A percentile compares a stretch with the other conserved stretches of the same genome.
These are phyloP conservation scores for Mycosphaerella sp. DNA, from an alignment of 2,329 filamentous ascomycete species.

Conservation along the genomic window DNA sequence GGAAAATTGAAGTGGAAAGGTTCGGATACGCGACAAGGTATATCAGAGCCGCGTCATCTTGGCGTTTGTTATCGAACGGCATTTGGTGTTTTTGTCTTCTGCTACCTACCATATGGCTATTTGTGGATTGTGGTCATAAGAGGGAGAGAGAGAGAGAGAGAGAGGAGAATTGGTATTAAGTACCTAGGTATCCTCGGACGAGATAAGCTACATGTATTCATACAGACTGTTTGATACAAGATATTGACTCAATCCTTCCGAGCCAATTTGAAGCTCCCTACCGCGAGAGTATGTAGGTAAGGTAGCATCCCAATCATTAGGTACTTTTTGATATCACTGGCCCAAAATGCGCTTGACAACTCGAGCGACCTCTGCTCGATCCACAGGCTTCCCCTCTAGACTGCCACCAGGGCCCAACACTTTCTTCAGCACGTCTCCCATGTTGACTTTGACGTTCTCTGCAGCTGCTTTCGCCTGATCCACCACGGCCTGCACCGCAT, in stretches of 20 bases:
- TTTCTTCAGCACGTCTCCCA: constrained; percentile 59
- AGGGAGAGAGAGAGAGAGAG: no score
- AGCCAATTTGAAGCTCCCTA: no score
- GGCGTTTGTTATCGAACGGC: not conserved
- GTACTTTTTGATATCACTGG: constrained; percentile 4
- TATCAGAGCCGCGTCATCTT: not conserved
- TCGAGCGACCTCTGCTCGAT: constrained; percentile 55
- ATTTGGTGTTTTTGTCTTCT: not conserved
- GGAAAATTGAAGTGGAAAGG: not conserved
- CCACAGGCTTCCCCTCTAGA: constrained; percentile 58
- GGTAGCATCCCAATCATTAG: no score
- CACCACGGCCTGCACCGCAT: constrained; percentile 48
- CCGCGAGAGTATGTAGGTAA: no score
- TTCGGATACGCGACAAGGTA: not conserved
- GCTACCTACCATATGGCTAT: not conserved
- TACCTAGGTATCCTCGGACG: no score
- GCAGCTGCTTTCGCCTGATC: constrained; percentile 41
- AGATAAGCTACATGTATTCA: no score
- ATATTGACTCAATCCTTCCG: no score
- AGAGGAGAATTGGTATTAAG: no score
- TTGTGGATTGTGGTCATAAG: no score
- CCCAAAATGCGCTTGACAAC: constrained; percentile 48
- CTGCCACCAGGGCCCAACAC: constrained; percentile 46
- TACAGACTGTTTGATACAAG: no score
- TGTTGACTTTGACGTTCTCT: constrained; percentile 45